A percentile compares a stretch with the other conserved stretches of the same genome.
Conservation (phyloP, 805 yeast species). For the Saccharomycopsis malanga region DNA sequence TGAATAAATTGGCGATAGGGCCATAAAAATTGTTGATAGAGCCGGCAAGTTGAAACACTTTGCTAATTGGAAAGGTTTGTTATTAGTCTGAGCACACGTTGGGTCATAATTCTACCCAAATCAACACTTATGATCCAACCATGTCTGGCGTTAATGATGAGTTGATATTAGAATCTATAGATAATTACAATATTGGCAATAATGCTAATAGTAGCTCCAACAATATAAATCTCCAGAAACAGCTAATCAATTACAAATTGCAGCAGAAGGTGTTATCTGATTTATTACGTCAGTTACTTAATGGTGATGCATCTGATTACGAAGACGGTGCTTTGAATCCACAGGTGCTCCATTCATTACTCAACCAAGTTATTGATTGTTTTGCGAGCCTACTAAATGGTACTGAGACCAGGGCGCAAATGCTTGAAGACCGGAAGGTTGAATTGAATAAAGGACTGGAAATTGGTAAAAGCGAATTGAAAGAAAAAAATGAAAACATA, state of each 20-base stretch:
- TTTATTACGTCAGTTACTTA: slow-evolving; percentile 11
- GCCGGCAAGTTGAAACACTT: no score
- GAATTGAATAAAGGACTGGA: no score
- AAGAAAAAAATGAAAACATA: no score
- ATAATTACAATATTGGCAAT: slow-evolving; percentile 1
- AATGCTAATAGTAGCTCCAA: not conserved
- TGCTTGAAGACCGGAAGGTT: no score
- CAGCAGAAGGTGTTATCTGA: slow-evolving; percentile 14
- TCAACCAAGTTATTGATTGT: slow-evolving; percentile 8
- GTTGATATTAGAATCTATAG: slow-evolving; percentile 11
- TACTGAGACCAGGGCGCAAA: not conserved
- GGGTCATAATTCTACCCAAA: no score
- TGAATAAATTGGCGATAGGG: no score
- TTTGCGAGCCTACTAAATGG: not conserved
- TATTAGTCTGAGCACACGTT: no score
- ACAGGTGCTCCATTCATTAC: not conserved
- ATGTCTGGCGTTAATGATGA: slow-evolving; percentile 1
- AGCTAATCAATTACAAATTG: slow-evolving; percentile 15
- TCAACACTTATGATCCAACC: no score
- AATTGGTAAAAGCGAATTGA: no score
- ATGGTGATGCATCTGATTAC: slow-evolving; percentile 8
- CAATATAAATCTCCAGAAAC: slow-evolving; percentile 6
- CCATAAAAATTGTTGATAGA: no score
- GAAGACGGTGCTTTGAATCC: slow-evolving; percentile 2
- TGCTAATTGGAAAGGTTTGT: no score